A percentile compares a stretch with the other conserved stretches of the same genome.
Evolutionary conservation across 2,329 filamentous ascomycete genomes (phyloP).

Genomic region (Talaromyces sp.): DNA sequence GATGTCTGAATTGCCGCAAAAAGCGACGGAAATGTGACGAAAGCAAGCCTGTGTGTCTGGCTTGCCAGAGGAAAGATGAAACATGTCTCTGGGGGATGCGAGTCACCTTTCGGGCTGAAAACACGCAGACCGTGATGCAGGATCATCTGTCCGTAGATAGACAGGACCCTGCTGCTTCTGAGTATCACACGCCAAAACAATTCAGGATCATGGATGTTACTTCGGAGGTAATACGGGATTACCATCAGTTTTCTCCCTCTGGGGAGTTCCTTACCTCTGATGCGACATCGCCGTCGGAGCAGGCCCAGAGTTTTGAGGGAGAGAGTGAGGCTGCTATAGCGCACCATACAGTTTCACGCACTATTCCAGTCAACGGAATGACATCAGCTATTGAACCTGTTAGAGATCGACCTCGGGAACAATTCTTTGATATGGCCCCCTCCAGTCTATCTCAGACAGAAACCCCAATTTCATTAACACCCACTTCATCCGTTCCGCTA

Average conservation of each 20-base stretch:
- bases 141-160: not conserved
- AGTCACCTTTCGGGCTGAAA: constrained; percentile 1
- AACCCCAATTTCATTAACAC: not conserved
- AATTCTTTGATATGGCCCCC: not conserved
- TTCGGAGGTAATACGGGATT: constrained; percentile 3
- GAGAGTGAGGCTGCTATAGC: not conserved
- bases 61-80: not conserved
- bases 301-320: not conserved
- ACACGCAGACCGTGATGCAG: constrained; percentile 1
- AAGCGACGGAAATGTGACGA: constrained; percentile 3
- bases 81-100: constrained; percentile 4
- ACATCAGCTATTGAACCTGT: not conserved
- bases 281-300: not conserved
- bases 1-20: constrained; percentile 3
- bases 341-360: not conserved
- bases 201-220: constrained; percentile 2
- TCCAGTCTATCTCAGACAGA: not conserved
- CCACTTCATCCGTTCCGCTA: not conserved
- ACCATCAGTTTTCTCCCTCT: not conserved
- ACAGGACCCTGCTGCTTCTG: not conserved
- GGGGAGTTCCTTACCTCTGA: not conserved
- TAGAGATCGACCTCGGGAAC: not conserved
- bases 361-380: not conserved
- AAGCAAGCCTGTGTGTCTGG: not conserved
- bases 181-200: not conserved